A percentile compares a stretch with the other conserved stretches of the same genome.
Conservation (phyloP, 192 early-diverging fungal species). For the Mortierella hygrophila region DNA sequence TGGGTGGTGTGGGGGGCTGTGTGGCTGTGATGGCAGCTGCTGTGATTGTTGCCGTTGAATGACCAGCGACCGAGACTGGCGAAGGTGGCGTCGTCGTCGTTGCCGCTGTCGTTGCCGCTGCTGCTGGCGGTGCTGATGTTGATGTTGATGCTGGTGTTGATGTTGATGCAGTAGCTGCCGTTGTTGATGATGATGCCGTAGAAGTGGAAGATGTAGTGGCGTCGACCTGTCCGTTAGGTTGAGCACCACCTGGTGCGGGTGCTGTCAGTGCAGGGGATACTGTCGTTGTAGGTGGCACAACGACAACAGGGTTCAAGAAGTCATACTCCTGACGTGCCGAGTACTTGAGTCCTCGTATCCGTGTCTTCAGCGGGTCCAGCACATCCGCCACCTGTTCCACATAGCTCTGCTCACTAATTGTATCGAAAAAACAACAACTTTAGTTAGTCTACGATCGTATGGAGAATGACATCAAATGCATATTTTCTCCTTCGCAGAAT, state of each 20-base stretch:
- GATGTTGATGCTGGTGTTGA: background rate
- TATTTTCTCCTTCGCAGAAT: background rate
- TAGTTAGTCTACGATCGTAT: background rate
- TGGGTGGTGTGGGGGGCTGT: conserved; percentile 69
- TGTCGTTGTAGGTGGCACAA: conserved; percentile 19
- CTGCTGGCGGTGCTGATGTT: background rate
- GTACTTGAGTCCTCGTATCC: conserved; percentile 73
- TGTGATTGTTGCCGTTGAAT: conserved; percentile 20
- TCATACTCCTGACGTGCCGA: conserved; percentile 79
- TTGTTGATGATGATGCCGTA: background rate
- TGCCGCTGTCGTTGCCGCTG: background rate
- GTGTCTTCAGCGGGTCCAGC: conserved; percentile 69
- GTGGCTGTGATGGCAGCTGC: conserved; percentile 4
- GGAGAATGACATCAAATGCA: background rate
- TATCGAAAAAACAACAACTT: background rate
- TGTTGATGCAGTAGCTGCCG: background rate
- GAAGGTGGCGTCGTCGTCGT: background rate
- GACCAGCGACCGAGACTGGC: background rate
- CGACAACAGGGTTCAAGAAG: conserved; percentile 56
- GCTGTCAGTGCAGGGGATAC: background rate
- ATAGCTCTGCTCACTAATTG: conserved; percentile 74
- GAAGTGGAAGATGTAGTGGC: background rate
- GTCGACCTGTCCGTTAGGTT: too few relatives aligned
- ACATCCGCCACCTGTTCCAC: conserved; percentile 77
- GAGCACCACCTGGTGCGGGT: background rate